Base-by-base conservation (phyloP, 73 alveolate species). In the Tetrahymena borealis region DNA sequence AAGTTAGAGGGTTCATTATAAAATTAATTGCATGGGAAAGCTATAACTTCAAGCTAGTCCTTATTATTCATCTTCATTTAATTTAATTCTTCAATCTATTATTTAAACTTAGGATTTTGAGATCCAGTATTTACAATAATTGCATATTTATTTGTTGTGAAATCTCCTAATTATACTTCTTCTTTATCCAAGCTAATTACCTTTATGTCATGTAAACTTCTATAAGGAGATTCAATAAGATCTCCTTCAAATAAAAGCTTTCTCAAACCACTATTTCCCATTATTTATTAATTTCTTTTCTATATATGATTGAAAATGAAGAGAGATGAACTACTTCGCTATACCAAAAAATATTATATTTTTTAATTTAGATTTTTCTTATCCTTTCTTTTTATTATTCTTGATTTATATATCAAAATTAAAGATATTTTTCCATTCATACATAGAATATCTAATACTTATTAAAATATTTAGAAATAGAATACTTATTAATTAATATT, bases 181-280 rank as follows among this genome's bases (percentile, higher is more conserved):
- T 24, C 33, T 33, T 79, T 79, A 93, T 93, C 91, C 9, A 93
- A 79, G 40, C 38, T 40, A 37, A 93, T 42, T 11, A 93, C 95
- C 35, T 39, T 85, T 32, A 93, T 93, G 32, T 93, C 95, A 33
- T 90, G 33, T n/a, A 93, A 31, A 7, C 91, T 39, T 85, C 78
- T 79, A 85, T 32, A 93, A 16, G 91, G 91, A 85, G 93, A 79
- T 78, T 93, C 95, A 32, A 93, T 93, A 32, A 41, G 43, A 42
- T 90, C 78, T 38, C 78, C 93, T 13, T 42, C 37, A 93, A 93
- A 93, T 38, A 90, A 33, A 35, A 93, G 91, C 78, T 93, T 93
- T 93, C 95, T 40, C 42, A 93, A 31, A 60, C 95, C 95, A 33
- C 93, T 79, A 93, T 93, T 93, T 93, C 95, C 95, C 95, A 93